Evolutionary conservation across 2,329 filamentous ascomycete genomes (phyloP), one percentile per base, ranked within the genome.

Genomic region (Fulvia fulva): DNA sequence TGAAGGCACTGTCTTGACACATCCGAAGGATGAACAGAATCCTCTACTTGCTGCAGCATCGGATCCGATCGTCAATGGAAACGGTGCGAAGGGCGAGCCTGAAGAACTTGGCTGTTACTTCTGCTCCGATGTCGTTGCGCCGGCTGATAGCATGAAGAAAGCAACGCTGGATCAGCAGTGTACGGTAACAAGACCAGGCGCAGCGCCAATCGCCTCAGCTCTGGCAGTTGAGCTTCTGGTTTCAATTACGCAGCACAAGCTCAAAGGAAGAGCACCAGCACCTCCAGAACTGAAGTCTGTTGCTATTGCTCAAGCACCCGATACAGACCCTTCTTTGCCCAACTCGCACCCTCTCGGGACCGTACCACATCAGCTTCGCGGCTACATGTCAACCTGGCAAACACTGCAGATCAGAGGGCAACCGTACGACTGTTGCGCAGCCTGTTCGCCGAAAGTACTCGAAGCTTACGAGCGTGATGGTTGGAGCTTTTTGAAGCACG

Each of bases 141-240:
- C 94, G 22, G 88, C 88, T 62, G 91, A 97, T 77, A 92, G 96
- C 78, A 83, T 96, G 70, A 96, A 93, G 74, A 91, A 96, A 69
- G 90, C 92, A 67, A 97, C 94, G 0, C 85, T 99, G 11, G 94
- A 99, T 72, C 94, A 99, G 73, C 94, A 97, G 76, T 99, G 94
- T 75, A 99, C 94, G 0, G 94, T 99, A 21, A 99, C 94, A 2
- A 86, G 94, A 9, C 94, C 94, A 0, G 94, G 94, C 16, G 86
- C 96, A 34, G 93, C 94, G 14, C 88, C 91, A 9, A 94, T 97
- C 57, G 94, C 94, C 7, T 97, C 94, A 2, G 90, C 91, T 1
- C 81, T 96, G 32, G 82, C 97, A 5, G 93, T 97, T 50, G 94
- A 99, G 74, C 81, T 97, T 5, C 82, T 99, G 26, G 87, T 92